Evolutionary conservation across 257 asterid species (phyloP).

Genomic region (Solanum ahanhuiri): DNA sequence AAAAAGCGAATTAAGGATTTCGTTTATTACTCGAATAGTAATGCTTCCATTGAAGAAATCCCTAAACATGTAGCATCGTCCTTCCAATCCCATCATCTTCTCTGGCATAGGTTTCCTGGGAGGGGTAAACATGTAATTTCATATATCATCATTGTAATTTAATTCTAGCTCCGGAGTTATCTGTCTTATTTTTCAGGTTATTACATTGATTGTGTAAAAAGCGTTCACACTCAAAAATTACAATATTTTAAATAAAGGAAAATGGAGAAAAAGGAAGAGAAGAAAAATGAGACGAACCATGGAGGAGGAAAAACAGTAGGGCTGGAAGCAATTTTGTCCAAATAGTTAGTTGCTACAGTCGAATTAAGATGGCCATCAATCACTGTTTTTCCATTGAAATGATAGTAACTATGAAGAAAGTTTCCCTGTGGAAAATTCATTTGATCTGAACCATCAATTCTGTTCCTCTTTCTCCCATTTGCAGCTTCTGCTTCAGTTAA

Average conservation of each 20-base stretch:
- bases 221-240: background rate
- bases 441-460: background rate
- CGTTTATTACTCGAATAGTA: background rate
- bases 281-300: constrained; percentile 2
- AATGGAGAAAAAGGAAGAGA: background rate
- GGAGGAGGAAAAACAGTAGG: background rate
- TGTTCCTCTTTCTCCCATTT: constrained; percentile 7
- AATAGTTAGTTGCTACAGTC: background rate
- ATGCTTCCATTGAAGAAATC: constrained; percentile 16
- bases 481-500: constrained; percentile 10
- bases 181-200: too few relatives aligned
- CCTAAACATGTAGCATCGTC: constrained; percentile 12
- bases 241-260: too few relatives aligned
- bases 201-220: background rate
- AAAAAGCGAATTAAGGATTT: background rate
- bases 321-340: background rate
- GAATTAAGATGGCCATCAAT: background rate
- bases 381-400: background rate
- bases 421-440: background rate
- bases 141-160: background rate
- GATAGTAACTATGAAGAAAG: background rate
- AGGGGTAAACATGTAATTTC: background rate
- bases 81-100: background rate
- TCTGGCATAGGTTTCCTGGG: background rate
- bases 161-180: background rate